Conservation (phyloP, 2,329 filamentous ascomycete genomes). For the Fusarium torulosum region DNA sequence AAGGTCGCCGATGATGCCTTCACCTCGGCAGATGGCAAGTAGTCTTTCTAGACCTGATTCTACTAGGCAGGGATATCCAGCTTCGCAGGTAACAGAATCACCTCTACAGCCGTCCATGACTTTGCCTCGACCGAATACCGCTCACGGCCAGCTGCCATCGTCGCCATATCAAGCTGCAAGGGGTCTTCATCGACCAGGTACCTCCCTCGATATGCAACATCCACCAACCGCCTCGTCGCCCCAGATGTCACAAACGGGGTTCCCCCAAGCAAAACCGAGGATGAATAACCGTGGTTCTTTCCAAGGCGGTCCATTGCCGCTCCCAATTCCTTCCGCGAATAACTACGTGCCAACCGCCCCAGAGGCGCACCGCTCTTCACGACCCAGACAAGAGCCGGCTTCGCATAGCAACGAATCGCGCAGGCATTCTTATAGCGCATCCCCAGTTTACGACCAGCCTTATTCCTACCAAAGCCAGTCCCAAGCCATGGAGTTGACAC, state of each 20-base stretch:
- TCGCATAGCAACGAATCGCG: neutral
- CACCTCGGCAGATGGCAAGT: neutral
- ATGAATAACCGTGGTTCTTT: neutral
- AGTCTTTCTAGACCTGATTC: neutral
- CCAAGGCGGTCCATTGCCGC: neutral
- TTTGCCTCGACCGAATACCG: neutral
- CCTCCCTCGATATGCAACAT: neutral
- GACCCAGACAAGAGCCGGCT: neutral
- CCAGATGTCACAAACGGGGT: neutral
- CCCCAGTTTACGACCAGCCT: neutral
- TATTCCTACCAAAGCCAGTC: neutral
- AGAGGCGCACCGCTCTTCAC: neutral
- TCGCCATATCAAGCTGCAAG: neutral
- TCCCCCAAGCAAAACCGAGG: neutral
- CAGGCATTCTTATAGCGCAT: neutral
- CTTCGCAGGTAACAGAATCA: neutral
- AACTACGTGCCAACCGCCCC: slow-evolving; percentile 1
- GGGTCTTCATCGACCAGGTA: neutral
- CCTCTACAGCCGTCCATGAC: neutral
- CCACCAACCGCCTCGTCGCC: neutral
- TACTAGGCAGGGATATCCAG: neutral
- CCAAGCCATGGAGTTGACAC: slow-evolving; percentile 5
- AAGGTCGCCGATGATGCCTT: neutral
- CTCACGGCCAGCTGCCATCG: neutral
- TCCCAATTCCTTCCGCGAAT: neutral